These are phyloP conservation scores for Uromyces viciae-fabae DNA, from an alignment of 1,284 basidiomycete genomes.

Conservation along the genomic window DNA sequence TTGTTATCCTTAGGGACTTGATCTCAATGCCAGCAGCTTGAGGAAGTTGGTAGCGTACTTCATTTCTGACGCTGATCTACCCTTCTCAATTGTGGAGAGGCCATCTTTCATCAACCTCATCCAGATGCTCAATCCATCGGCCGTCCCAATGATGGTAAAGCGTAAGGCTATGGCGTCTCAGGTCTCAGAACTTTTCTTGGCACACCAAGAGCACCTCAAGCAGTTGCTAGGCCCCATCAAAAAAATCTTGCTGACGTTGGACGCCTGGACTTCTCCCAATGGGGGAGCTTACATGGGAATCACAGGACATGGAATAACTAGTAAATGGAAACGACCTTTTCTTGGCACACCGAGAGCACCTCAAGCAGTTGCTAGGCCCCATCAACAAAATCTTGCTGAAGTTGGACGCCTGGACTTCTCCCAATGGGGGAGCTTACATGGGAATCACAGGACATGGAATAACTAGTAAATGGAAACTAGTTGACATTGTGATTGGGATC, in stretches of 20 bases:
- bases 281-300: background rate
- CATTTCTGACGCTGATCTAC: background rate
- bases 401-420: too few species aligned
- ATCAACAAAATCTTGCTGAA: too few species aligned
- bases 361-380: too few species aligned
- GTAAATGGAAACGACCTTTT: background rate
- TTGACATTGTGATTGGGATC: background rate
- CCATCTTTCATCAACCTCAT: background rate
- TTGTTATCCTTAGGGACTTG: too few species aligned
- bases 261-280: slow-evolving; percentile 5
- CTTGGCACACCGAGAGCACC: too few species aligned
- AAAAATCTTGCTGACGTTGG: background rate
- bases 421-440: too few species aligned
- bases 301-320: background rate
- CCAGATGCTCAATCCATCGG: background rate
- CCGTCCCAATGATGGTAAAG: too few species aligned
- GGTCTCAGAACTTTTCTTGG: background rate
- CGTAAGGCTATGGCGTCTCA: background rate
- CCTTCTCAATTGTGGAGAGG: background rate
- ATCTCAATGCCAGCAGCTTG: too few species aligned
- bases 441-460: too few species aligned
- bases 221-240: background rate
- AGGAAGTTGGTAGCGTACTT: background rate
- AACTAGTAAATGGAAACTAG: too few species aligned
- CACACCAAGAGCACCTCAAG: background rate